phyloP scores from a whole-genome alignment of 164 flowering plant genomes.

The Paratinospora sagittata region DNA sequence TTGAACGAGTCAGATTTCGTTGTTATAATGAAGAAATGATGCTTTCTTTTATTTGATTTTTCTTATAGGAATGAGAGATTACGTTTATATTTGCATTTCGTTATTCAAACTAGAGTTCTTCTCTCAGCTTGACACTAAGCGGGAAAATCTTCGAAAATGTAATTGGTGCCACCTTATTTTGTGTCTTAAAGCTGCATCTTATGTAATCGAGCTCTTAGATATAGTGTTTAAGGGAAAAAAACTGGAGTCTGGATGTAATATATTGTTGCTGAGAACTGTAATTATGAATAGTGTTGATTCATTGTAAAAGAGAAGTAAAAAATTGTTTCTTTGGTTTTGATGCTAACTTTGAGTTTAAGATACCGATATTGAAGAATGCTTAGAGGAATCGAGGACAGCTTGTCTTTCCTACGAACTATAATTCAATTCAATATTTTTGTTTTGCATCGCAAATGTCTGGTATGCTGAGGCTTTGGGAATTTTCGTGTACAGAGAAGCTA shows the following conservation, averaged over 20 bases:
- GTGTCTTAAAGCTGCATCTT: no score
- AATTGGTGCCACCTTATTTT: no score
- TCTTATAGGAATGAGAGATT: no score
- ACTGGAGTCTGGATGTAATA: no score
- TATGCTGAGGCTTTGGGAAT: slow-evolving; percentile 4
- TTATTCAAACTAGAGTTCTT: no score
- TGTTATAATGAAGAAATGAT: background rate
- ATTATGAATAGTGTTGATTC: background rate
- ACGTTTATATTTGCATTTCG: no score
- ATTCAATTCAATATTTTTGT: background rate
- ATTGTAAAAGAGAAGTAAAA: background rate
- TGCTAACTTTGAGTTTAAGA: background rate
- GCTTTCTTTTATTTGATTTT: no score
- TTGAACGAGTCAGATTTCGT: background rate
- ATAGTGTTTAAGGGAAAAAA: no score
- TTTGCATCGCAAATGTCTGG: background rate
- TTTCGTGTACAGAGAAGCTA: slow-evolving; percentile 52
- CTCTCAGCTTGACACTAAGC: background rate
- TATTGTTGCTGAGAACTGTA: no score
- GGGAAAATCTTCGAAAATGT: background rate
- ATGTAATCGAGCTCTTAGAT: no score
- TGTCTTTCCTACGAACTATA: background rate
- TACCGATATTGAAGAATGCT: background rate
- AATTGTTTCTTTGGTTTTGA: background rate
- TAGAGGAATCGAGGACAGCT: background rate